These are phyloP conservation scores for Collariella sp. DNA, from an alignment of 495 filamentous ascomycete genomes.

Conservation along the genomic window DNA sequence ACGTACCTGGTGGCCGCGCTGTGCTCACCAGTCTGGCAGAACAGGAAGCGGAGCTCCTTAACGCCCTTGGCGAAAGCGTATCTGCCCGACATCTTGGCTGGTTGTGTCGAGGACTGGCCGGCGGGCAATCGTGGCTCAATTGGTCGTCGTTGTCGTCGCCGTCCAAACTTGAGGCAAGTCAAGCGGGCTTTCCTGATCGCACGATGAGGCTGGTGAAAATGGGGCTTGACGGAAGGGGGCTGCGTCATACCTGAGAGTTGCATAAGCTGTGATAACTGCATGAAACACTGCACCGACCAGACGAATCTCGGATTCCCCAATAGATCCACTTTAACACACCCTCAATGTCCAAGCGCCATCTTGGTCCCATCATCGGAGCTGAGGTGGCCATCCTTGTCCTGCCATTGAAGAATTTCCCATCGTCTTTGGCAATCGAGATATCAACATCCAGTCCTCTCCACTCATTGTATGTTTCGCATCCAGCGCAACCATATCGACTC, in stretches of 20 bases:
- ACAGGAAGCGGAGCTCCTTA: slow-evolving; percentile 93
- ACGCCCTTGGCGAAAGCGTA: slow-evolving; percentile 80
- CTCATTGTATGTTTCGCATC: slow-evolving; percentile 6
- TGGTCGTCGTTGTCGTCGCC: slow-evolving; percentile 8
- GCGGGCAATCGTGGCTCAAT: slow-evolving; percentile 10
- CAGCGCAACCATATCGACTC: not conserved
- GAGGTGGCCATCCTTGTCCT: slow-evolving; percentile 1
- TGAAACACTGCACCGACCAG: not conserved
- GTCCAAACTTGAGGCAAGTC: slow-evolving; percentile 1
- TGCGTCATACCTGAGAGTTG: not conserved
- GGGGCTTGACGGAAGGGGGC: slow-evolving; percentile 11
- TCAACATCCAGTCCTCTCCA: not conserved
- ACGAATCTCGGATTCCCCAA: slow-evolving; percentile 2
- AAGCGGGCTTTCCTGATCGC: slow-evolving; percentile 9
- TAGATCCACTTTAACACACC: not conserved
- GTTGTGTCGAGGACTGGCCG: slow-evolving; percentile 5
- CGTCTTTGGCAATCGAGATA: not conserved
- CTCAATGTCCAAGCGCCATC: slow-evolving; percentile 2
- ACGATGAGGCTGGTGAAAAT: slow-evolving; percentile 9
- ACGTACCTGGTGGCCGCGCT: slow-evolving; percentile 76
- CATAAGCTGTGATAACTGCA: not conserved
- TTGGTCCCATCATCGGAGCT: not conserved
- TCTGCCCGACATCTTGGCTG: slow-evolving; percentile 70
- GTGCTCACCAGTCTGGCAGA: slow-evolving; percentile 87
- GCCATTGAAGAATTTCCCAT: not conserved